Conservation (phyloP, 148 eudicot genomes). For the Silene uniflora region DNA sequence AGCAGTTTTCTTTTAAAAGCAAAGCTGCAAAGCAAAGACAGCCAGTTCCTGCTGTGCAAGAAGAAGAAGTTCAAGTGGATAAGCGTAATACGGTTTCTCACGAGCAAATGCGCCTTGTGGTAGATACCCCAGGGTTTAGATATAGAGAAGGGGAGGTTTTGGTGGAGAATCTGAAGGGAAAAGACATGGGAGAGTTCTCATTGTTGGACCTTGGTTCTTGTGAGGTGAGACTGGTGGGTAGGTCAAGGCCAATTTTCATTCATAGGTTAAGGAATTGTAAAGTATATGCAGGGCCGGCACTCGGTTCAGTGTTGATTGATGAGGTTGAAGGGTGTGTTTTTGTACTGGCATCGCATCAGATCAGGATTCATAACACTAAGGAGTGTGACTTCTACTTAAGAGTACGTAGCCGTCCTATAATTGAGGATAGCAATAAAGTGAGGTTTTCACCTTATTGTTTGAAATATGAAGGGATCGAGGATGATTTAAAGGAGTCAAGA, state of each 20-base stretch:
- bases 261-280: constrained; percentile 55
- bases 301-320: constrained; percentile 79
- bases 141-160: constrained; percentile 49
- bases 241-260: constrained; percentile 57
- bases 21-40: constrained; percentile 40
- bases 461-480: constrained; percentile 62
- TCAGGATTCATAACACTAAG: constrained; percentile 76
- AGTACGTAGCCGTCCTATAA: constrained; percentile 78
- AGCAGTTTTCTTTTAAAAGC: constrained; percentile 66
- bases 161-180: constrained; percentile 48
- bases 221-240: constrained; percentile 63
- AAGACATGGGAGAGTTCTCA: constrained; percentile 57
- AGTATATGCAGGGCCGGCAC: constrained; percentile 59
- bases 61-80: background rate
- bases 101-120: constrained; percentile 1
- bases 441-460: constrained; percentile 81
- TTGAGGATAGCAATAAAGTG: constrained; percentile 69
- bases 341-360: constrained; percentile 81
- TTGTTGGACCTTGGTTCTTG: constrained; percentile 53
- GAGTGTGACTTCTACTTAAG: constrained; percentile 70
- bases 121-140: constrained; percentile 59
- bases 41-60: constrained; percentile 1
- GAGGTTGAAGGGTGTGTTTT: constrained; percentile 63
- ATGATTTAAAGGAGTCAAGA: constrained; percentile 53
- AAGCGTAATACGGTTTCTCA: too few species aligned